These are phyloP conservation scores for Apiosordaria backusii DNA, from an alignment of 495 filamentous ascomycete species.

Conservation along the genomic window DNA sequence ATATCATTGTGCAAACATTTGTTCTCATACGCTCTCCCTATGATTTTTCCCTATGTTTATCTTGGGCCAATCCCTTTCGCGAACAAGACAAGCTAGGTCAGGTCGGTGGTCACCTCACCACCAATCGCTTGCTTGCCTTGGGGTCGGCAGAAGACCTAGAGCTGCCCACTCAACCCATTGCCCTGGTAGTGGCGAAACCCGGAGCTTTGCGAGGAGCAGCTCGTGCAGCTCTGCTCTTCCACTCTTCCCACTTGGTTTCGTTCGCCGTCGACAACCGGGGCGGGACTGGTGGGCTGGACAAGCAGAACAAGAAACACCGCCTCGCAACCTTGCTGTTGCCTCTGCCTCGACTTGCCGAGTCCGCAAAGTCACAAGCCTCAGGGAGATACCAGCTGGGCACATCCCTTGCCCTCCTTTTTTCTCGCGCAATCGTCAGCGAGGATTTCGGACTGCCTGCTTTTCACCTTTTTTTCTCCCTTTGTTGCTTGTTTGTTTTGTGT, in stretches of 20 bases:
- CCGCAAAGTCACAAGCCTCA: slow-evolving; percentile 16
- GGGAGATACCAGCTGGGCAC: background rate
- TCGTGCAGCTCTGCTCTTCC: too few species aligned
- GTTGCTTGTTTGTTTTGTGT: slow-evolving; percentile 12
- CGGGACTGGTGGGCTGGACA: background rate
- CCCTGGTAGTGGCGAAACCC: slow-evolving; percentile 3
- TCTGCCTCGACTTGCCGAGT: slow-evolving; percentile 8
- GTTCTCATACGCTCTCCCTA: background rate
- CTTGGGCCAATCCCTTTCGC: background rate
- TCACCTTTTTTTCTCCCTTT: slow-evolving; percentile 7
- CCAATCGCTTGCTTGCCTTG: background rate
- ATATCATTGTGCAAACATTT: background rate
- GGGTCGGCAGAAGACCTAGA: background rate
- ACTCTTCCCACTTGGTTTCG: slow-evolving; percentile 4
- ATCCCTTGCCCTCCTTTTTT: background rate
- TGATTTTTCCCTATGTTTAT: background rate
- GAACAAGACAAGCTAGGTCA: background rate
- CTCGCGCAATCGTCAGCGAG: slow-evolving; percentile 1
- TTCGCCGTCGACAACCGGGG: slow-evolving; percentile 30
- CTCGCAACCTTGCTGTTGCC: slow-evolving; percentile 17
- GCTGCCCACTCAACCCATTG: background rate
- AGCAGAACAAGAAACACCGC: slow-evolving; percentile 14
- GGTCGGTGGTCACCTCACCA: background rate
- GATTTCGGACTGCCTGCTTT: background rate
- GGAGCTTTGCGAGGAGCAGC: slow-evolving; percentile 21